These are phyloP conservation scores for Penicillium sp. DNA, from an alignment of 2,329 filamentous ascomycete species.

Conservation along the genomic window DNA sequence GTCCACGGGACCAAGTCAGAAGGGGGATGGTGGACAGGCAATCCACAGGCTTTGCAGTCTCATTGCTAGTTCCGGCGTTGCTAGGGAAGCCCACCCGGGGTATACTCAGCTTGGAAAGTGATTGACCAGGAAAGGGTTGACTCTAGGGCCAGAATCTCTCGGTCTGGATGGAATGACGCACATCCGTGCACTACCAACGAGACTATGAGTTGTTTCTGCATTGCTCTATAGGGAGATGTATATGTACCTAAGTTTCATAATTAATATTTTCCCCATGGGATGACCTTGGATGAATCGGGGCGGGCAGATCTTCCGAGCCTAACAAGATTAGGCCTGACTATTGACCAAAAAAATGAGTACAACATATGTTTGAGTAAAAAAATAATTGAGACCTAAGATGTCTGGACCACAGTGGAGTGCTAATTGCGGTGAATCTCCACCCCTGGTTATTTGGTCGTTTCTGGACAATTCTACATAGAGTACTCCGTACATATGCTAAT, in stretches of 20 bases:
- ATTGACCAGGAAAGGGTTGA: conserved; percentile 10
- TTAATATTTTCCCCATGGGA: neutral
- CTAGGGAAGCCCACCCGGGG: conserved; percentile 3
- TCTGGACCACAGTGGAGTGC: conserved; percentile 11
- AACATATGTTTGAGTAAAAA: neutral
- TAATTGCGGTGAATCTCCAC: conserved; percentile 5
- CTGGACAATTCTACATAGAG: neutral
- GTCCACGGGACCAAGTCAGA: conserved; percentile 8
- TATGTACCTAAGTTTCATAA: conserved; percentile 2
- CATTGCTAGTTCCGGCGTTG: conserved; percentile 9
- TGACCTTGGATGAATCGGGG: neutral
- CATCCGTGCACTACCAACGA: conserved; percentile 2
- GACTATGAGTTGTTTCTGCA: conserved; percentile 11
- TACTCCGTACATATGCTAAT: too few species aligned
- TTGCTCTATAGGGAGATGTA: neutral
- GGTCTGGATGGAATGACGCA: conserved; percentile 11
- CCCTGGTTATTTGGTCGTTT: neutral
- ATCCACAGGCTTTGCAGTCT: conserved; percentile 10
- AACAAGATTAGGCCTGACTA: conserved; percentile 3
- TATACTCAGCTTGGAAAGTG: conserved; percentile 10
- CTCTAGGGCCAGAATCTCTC: conserved; percentile 10
- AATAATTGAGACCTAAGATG: conserved; percentile 5
- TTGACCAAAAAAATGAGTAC: neutral
- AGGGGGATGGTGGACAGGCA: neutral
- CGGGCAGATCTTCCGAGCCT: conserved; percentile 10